phyloP scores from a whole-genome alignment of 441 rosid genomes.

The Brassica hybrid region DNA sequence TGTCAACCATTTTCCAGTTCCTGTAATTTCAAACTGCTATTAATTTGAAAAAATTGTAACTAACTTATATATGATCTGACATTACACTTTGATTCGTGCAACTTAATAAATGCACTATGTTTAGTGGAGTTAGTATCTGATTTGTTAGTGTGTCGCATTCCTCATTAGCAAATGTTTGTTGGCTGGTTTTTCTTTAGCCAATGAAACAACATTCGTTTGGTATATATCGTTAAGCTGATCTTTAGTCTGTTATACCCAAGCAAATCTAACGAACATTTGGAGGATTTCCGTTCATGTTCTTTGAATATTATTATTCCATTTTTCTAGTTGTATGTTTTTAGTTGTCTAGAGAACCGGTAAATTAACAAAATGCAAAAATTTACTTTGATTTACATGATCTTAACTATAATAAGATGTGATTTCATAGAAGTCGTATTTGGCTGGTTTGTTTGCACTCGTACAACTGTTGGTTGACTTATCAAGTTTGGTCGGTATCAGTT shows the following conservation, averaged over 20 bases:
- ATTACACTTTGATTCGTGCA: not conserved
- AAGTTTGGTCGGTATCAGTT: slow-evolving; percentile 46
- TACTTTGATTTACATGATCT: not conserved
- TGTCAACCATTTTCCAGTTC: not conserved
- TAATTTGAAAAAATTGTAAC: not conserved
- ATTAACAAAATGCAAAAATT: not conserved
- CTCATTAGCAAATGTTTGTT: slow-evolving; percentile 24
- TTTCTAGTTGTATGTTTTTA: not conserved
- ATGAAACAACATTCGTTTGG: slow-evolving; percentile 11
- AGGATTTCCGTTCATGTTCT: slow-evolving; percentile 25
- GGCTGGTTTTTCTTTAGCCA: slow-evolving; percentile 1
- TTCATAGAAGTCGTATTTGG: slow-evolving; percentile 29
- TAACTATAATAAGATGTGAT: not conserved
- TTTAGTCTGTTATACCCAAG: slow-evolving; percentile 31
- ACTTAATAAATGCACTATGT: slow-evolving; percentile 7
- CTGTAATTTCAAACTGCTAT: not conserved
- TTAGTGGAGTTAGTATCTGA: slow-evolving; percentile 9
- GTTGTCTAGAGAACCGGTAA: slow-evolving; percentile 3
- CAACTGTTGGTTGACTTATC: slow-evolving; percentile 53
- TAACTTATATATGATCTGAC: not conserved
- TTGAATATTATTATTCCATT: not conserved
- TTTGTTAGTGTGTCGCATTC: slow-evolving; percentile 32
- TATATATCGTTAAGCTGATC: slow-evolving; percentile 24
- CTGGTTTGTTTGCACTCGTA: slow-evolving; percentile 36
- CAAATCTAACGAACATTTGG: slow-evolving; percentile 27